Evolutionary conservation across 768 basidiomycete species (phyloP), one percentile per base, ranked within the genome.

Genomic region (Boletus rufocinnamomeus): DNA sequence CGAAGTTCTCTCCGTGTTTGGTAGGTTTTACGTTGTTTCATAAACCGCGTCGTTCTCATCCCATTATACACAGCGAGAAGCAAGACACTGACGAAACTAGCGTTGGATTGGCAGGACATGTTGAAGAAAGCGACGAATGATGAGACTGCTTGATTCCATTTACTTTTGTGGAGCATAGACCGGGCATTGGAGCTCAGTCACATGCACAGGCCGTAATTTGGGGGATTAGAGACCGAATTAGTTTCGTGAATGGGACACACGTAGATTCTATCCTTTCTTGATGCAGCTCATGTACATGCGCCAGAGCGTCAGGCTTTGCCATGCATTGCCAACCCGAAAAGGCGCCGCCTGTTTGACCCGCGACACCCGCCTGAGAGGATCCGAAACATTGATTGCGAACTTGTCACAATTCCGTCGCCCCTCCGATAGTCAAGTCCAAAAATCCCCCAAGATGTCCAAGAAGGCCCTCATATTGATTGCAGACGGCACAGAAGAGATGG

Each of bases 401-500:
- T 41, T 56, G 13, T 40, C 52, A 23, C 58, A 37, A 23, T 21
- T 38, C 27, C 58, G 52, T 37, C 44, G 43, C 8, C 44, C 60
- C 44, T 50, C 47, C 8, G 28, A 58, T 25, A 41, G 50, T 27
- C 61, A 35, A 52, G 6, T 43, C 21, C 21, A 16, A 19, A 50
- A 28, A 44, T 8, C 41, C 19, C 2, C 2, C 40, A 52, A n/a
- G 16, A 72, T 71, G 70, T 50, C 70, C 37, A 71, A 72, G 59
- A 73, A 65, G 34, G 91, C 88, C 7, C 76, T 91, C 23, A 79
- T 93, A 48, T 76, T 93, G 25, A 82, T 93, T 28, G 87, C 91
- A 19, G 82, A 92, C 67, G 91, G 91, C 14, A 92, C 91, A 2
- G 91, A 93, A 69, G 91, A 93, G 74, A 92, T 91, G 86, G 91